These are phyloP conservation scores for Cyathus olla DNA, from an alignment of 1,284 basidiomycete genomes.

Conservation along the genomic window DNA sequence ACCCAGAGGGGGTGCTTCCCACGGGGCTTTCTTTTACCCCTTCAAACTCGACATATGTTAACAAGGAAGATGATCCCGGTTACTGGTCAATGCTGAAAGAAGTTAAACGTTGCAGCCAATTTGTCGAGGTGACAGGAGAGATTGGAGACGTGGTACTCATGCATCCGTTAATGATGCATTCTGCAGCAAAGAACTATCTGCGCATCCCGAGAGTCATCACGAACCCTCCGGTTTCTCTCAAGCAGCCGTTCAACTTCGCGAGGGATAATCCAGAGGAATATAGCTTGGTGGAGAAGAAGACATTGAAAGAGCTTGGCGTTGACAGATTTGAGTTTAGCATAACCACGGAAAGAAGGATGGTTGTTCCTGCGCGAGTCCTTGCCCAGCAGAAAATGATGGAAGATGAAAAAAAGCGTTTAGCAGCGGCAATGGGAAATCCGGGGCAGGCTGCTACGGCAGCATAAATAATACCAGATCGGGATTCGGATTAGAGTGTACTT, in stretches of 20 bases:
- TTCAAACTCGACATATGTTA: slow-evolving; percentile 47
- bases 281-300: slow-evolving; percentile 64
- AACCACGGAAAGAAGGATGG: slow-evolving; percentile 46
- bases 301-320: slow-evolving; percentile 61
- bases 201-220: slow-evolving; percentile 68
- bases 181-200: slow-evolving; percentile 69
- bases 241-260: slow-evolving; percentile 64
- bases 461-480: neutral
- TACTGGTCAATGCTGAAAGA: slow-evolving; percentile 56
- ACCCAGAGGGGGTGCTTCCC: slow-evolving; percentile 66
- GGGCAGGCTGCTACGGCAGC: neutral
- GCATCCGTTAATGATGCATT: slow-evolving; percentile 74
- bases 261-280: slow-evolving; percentile 57
- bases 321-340: slow-evolving; percentile 55
- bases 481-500: neutral
- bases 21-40: slow-evolving; percentile 58
- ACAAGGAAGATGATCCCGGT: slow-evolving; percentile 49
- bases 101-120: slow-evolving; percentile 55
- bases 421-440: slow-evolving; percentile 4
- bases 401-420: slow-evolving; percentile 45
- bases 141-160: slow-evolving; percentile 71
- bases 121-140: slow-evolving; percentile 68
- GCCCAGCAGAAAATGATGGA: slow-evolving; percentile 51
- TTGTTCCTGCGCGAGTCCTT: slow-evolving; percentile 52
- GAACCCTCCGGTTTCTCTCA: slow-evolving; percentile 67